Evolutionary conservation across 192 early-diverging fungal species (phyloP).

Genomic region (Dissophora ornata): DNA sequence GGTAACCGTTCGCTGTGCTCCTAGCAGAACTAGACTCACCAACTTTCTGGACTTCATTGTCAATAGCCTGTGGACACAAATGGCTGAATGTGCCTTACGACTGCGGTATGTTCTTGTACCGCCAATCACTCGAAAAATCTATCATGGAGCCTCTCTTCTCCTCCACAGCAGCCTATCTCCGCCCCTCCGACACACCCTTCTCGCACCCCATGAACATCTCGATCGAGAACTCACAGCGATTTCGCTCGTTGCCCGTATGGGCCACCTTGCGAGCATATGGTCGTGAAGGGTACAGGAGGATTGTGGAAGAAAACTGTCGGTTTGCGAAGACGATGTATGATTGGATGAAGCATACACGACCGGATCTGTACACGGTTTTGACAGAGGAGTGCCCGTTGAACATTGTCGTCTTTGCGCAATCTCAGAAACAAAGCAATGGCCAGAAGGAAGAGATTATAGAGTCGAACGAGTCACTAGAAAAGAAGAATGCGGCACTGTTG

Average conservation of each 20-base stretch:
- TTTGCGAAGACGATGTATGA: constrained; percentile 58
- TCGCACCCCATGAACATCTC: constrained; percentile 61
- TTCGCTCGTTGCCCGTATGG: constrained; percentile 68
- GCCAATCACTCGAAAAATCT: constrained; percentile 28
- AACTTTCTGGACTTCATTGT: neutral
- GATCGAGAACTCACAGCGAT: constrained; percentile 73
- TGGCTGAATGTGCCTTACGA: constrained; percentile 76
- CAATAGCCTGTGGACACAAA: constrained; percentile 66
- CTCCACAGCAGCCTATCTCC: constrained; percentile 57
- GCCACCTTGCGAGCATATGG: constrained; percentile 64
- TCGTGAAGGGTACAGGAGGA: constrained; percentile 56
- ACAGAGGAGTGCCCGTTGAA: constrained; percentile 46
- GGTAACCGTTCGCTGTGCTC: too few relatives aligned
- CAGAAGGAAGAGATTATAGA: constrained; percentile 8
- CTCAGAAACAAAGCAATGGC: neutral
- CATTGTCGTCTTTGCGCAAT: constrained; percentile 46
- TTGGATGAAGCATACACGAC: constrained; percentile 56
- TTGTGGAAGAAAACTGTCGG: constrained; percentile 61
- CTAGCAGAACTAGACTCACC: too few relatives aligned
- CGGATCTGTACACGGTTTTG: constrained; percentile 31
- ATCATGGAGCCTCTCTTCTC: constrained; percentile 41
- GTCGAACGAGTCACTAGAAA: constrained; percentile 1
- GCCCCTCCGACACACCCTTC: constrained; percentile 12
- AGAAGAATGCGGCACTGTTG: constrained; percentile 48
- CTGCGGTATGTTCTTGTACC: constrained; percentile 62